A percentile compares a stretch with the other conserved stretches of the same genome.
phyloP scores from a whole-genome alignment of 495 filamentous ascomycete genomes.

The Coniosporium apollinis region DNA sequence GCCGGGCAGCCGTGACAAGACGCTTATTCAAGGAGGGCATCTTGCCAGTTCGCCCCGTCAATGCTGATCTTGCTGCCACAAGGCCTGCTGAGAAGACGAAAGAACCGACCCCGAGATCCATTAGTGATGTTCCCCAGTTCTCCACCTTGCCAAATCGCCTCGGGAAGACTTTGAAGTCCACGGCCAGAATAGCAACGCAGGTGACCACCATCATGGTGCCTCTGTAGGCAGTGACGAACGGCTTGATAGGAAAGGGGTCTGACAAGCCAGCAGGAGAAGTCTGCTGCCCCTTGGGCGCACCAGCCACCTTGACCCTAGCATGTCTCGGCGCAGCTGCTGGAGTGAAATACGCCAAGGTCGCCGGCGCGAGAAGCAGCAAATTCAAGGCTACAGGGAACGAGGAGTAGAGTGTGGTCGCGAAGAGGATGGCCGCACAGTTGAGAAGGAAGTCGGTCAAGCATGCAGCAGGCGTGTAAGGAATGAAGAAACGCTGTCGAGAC shows the following conservation, averaged over 20 bases:
- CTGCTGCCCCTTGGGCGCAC: conserved; percentile 27
- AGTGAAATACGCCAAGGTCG: conserved; percentile 38
- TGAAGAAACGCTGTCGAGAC: conserved; percentile 72
- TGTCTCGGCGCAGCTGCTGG: conserved; percentile 24
- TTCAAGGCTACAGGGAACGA: conserved; percentile 57
- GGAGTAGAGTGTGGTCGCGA: conserved; percentile 77
- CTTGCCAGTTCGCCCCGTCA: conserved; percentile 39
- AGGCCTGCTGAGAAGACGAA: conserved; percentile 94
- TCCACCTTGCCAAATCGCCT: conserved; percentile 94
- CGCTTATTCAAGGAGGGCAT: conserved; percentile 13
- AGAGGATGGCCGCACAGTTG: conserved; percentile 63
- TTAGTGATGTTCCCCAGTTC: conserved; percentile 93
- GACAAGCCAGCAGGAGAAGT: conserved; percentile 10
- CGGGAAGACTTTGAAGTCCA: conserved; percentile 87
- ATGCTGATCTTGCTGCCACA: conserved; percentile 73
- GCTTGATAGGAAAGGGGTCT: conserved; percentile 56
- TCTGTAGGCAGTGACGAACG: conserved; percentile 82
- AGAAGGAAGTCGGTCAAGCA: conserved; percentile 70
- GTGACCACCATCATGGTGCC: conserved; percentile 88
- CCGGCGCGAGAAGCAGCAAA: conserved; percentile 54
- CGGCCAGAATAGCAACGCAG: conserved; percentile 84
- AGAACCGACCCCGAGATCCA: conserved; percentile 94
- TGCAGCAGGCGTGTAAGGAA: conserved; percentile 46
- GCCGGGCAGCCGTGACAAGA: conserved; percentile 47
- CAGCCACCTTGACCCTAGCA: background rate